phyloP scores from a whole-genome alignment of 768 basidiomycete species.

The Tricholoma matsutake region DNA sequence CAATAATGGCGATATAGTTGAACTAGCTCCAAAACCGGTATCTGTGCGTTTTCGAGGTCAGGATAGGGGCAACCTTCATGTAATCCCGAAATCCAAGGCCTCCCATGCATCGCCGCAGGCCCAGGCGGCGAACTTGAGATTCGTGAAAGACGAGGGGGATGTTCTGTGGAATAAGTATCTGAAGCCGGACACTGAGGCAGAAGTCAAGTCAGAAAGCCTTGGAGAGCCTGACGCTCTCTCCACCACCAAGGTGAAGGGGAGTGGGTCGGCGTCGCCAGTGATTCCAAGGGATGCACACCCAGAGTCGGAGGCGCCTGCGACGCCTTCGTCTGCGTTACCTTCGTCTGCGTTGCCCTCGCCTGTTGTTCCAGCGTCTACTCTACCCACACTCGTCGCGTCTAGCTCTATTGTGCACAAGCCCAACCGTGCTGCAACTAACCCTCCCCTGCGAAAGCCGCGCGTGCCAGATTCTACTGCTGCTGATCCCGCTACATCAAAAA shows the following conservation, averaged over 20 bases:
- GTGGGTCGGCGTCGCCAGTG: neutral
- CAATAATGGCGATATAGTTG: neutral
- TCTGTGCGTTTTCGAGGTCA: conserved; percentile 19
- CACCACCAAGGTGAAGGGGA: neutral
- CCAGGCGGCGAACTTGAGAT: conserved; percentile 26
- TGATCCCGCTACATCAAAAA: neutral
- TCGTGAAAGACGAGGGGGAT: conserved; percentile 18
- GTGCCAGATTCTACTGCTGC: neutral
- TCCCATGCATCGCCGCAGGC: conserved; percentile 21
- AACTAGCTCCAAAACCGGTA: neutral
- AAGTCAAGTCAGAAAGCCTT: conserved; percentile 8
- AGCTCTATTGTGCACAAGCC: neutral
- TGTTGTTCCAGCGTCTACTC: neutral
- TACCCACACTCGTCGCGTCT: neutral
- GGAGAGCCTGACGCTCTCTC: neutral
- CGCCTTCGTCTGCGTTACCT: neutral
- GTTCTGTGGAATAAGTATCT: conserved; percentile 14
- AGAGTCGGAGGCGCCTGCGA: neutral
- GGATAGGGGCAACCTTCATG: conserved; percentile 25
- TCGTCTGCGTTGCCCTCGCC: neutral
- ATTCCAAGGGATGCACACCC: neutral
- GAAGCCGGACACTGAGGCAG: conserved; percentile 1
- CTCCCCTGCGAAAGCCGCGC: neutral
- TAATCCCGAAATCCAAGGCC: conserved; percentile 18
- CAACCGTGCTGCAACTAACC: neutral